These are phyloP conservation scores for Phylloporus gajari DNA, from an alignment of 1,284 basidiomycete genomes.

Conservation along the genomic window DNA sequence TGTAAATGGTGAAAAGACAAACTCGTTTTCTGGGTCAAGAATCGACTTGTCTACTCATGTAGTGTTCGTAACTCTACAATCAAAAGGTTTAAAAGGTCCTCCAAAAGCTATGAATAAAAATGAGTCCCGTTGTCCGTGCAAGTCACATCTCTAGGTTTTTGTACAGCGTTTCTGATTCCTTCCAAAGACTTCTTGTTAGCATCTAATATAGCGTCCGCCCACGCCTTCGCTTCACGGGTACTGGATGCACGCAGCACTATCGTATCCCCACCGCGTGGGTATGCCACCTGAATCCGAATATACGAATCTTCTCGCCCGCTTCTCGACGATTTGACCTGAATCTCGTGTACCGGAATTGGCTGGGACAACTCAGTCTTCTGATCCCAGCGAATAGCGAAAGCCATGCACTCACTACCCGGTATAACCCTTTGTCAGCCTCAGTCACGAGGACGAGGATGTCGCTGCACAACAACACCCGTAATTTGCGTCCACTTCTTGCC, in stretches of 20 bases:
- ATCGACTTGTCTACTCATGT: too few relatives aligned
- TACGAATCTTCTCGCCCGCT: constrained; percentile 68
- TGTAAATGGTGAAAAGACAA: too few relatives aligned
- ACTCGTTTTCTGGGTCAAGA: too few relatives aligned
- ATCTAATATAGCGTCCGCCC: constrained; percentile 64
- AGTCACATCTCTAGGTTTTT: neutral
- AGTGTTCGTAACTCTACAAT: too few relatives aligned
- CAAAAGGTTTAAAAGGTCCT: too few relatives aligned
- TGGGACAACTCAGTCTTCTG: constrained; percentile 34
- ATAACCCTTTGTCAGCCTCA: constrained; percentile 71
- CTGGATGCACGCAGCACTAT: constrained; percentile 71
- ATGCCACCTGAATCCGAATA: constrained; percentile 73
- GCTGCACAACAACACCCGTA: constrained; percentile 82
- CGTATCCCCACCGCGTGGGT: constrained; percentile 79
- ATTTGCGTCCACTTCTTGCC: constrained; percentile 83
- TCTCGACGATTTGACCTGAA: constrained; percentile 64
- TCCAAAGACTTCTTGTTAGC: constrained; percentile 52
- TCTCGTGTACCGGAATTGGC: constrained; percentile 79
- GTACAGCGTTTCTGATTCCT: constrained; percentile 22
- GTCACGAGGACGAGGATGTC: constrained; percentile 86
- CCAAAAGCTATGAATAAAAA: neutral
- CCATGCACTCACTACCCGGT: constrained; percentile 75
- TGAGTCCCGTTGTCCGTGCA: neutral
- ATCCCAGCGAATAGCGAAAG: neutral
- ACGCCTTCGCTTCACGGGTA: constrained; percentile 71